Evolutionary conservation across 108 stramenopile species (phyloP), one percentile per base, ranked within the genome.

Genomic region (Seminavis robusta): DNA sequence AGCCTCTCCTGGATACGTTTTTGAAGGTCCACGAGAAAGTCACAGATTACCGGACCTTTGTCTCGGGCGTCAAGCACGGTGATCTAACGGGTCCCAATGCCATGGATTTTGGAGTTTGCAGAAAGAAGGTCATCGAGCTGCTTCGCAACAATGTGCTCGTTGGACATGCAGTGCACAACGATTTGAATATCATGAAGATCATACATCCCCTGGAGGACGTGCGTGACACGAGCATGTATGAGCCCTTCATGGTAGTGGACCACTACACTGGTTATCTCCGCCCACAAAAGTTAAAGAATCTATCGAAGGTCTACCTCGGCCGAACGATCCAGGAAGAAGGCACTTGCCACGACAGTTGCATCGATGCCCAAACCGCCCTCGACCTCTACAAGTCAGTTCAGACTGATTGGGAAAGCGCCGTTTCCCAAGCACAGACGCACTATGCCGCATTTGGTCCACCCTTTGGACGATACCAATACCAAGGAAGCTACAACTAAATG

Each of bases 121-220:
- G 89, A 25, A 17, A 67, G 16, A 51, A 65, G 17, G 88, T 95
- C 29, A 88, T 77, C 5, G 50, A 74, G 27, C 21, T 93, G 13
- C 52, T 93, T 25, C 47, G 66, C 47, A 81, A 67, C 41, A 95
- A 93, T 29, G 73, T 95, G 26, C 42, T 97, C 11, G 92, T 97
- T 3, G 96, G 96, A 7, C 96, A 97, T 70, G 89, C 82, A n/a
- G 78, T 97, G n/a, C 66, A 73, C 43, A 97, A 94, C 59, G 95
- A 97, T 64, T 56, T 97, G 20, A 55, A 75, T 29, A 91, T 57
- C 4, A 69, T 96, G 49, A 71, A 85, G 75, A 77, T 94, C 32
- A 69, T 77, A 23, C 94, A 95, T 62, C 95, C 92, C 2, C 53
- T 70, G 36, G 17, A 30, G 7, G 59, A 81, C 33, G 76, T 81